Base-by-base conservation (phyloP, 495 filamentous ascomycete genomes). In the Xylaria longipes region DNA sequence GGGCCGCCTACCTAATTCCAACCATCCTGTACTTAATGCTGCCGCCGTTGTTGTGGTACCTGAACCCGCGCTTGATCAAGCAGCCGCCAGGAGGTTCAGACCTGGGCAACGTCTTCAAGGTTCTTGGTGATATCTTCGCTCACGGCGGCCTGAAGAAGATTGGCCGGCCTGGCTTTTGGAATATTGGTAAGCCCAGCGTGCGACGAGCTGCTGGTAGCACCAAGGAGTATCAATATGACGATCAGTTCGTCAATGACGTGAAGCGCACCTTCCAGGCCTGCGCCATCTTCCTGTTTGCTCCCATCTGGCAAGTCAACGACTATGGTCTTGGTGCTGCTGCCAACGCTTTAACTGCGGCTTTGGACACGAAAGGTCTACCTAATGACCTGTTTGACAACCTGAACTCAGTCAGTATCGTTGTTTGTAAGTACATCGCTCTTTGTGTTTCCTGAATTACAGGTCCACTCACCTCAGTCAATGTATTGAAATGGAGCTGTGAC, bases 301-400 rank as follows among this genome's bases (percentile, higher is more conserved):
- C 90, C 31, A 83, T 92, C 27, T 91, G 88, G 82, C 88, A 88
- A 84, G 85, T 92, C 65, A 84, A 84, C 65, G 82, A 85, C 69
- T 81, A 80, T 48, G 82, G 79, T 73, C 77, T 85, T 29, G 83
- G 82, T 29, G 81, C 80, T 11, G 83, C 80, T 37, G 80, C 80
- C 66, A 85, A 83, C 50, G 87, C 86, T 39, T 87, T 91, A 73
- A 87, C 85, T 0, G 88, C 87, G 9, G 84, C 87, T 6, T 88
- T 92, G 87, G 79, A 86, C 12, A 89, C 89, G 2, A 84, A 89
- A 68, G 89, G 89, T 33, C 82, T 87, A 0, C 90, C 90, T 41
- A 94, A 94, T 82, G 91, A 94, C 80, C 80, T 92, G 64, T 87
- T 93, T 83, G 86, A 88, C 73, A 93, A 92, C 81, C 85, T 94